Base-by-base conservation (phyloP, 805 yeast species). In the Candida insectorum region DNA sequence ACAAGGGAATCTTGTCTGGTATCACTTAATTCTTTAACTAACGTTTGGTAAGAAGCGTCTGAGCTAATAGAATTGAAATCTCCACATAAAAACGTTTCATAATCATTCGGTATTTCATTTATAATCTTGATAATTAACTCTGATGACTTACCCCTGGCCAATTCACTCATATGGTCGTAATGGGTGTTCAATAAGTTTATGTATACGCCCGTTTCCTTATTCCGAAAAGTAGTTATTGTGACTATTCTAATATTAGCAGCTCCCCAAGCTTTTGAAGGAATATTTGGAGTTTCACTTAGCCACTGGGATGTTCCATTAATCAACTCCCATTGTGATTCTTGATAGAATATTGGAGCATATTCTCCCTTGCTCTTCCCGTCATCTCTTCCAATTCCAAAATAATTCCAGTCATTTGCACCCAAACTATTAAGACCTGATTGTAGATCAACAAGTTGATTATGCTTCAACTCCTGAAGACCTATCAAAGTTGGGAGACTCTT, bases 281-380 rank as follows among this genome's bases (percentile, higher is more conserved):
- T 51, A 26, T 62, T 66, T 1, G 82, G 81, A 3, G 79, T 74
- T 13, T 62, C 60, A 39, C 77, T 68, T 7, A 76, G 53, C 81
- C 81, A 77, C 32, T 60, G 59, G 4, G 75, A 65, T 13, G 65
- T 61, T n/a, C 58, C 44, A 10, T 64, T 58, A 4, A 69, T 33
- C 21, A 72, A 40, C 22, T 55, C 45, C 56, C 74, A 68, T n/a
- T 60, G 60, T 0, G 54, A 32, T 4, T 44, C 43, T 18, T 65
- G 54, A 51, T 57, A 75, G 18, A 69, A 49, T 7, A 77, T 58
- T 1, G 81, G 78, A 5, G 73, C 56, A 37, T 57, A 73, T 42
- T 77, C 83, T 10, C 81, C 80, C 5, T 47, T 51, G n/a, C 49
- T 48, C 8, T 48, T 48, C 6, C 81, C 81, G 44, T 75, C 78